Evolutionary conservation across 495 filamentous ascomycete species (phyloP).

Genomic region (Lophiostoma macrostomum): DNA sequence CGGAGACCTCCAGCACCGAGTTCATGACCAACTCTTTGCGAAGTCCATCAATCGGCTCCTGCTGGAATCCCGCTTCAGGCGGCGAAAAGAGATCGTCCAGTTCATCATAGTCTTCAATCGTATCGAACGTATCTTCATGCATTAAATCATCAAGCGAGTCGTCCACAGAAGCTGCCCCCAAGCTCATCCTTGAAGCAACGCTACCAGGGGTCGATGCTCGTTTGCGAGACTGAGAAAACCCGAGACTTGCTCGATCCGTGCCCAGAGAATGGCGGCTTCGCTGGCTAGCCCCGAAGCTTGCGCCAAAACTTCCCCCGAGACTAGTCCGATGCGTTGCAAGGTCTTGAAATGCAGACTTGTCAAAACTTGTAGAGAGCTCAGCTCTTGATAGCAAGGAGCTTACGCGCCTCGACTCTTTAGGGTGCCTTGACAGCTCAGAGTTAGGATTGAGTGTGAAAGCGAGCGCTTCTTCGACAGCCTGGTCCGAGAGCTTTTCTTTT

Average conservation of each 20-base stretch:
- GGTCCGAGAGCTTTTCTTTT: conserved; percentile 21
- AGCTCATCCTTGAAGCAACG: conserved; percentile 33
- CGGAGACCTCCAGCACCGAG: conserved; percentile 24
- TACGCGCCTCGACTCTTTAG: conserved; percentile 77
- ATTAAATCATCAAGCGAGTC: conserved; percentile 33
- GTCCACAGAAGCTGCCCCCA: conserved; percentile 30
- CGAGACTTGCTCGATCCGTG: conserved; percentile 48
- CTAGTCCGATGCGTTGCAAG: conserved; percentile 52
- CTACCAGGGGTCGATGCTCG: conserved; percentile 41
- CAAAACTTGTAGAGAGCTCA: conserved; percentile 75
- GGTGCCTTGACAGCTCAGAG: conserved; percentile 62
- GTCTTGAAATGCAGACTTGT: conserved; percentile 70
- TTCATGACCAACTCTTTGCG: conserved; percentile 34
- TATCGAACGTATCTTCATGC: conserved; percentile 34
- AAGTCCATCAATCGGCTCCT: conserved; percentile 29
- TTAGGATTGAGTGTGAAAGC: conserved; percentile 76
- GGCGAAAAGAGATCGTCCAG: conserved; percentile 29
- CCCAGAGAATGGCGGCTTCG: conserved; percentile 72
- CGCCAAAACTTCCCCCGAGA: conserved; percentile 41
- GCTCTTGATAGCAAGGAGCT: conserved; percentile 91
- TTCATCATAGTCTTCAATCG: conserved; percentile 33
- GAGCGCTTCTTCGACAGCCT: conserved; percentile 55
- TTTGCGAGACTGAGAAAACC: conserved; percentile 24
- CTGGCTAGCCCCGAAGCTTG: conserved; percentile 42
- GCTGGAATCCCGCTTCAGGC: conserved; percentile 12